phyloP scores from a whole-genome alignment of 345 rosid genomes.

The Adansonia digitata region DNA sequence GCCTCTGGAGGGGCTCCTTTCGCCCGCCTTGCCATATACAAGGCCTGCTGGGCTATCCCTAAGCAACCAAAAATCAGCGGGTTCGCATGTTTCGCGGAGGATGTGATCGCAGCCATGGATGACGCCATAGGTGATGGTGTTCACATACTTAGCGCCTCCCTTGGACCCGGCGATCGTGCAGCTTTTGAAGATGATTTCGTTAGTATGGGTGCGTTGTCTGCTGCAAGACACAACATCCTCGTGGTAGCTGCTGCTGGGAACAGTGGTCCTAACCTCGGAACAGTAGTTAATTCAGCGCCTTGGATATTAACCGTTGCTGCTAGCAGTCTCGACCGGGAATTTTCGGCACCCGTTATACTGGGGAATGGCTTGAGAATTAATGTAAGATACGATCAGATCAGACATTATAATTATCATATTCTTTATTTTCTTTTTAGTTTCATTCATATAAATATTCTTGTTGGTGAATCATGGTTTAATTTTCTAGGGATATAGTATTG shows the following conservation, averaged over 20 bases:
- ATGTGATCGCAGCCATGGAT: constrained; percentile 77
- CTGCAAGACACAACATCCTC: constrained; percentile 48
- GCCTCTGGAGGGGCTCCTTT: constrained; percentile 76
- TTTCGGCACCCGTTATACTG: constrained; percentile 38
- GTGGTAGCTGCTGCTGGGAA: constrained; percentile 70
- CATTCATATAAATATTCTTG: background rate
- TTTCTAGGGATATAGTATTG: constrained; percentile 52
- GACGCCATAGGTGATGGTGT: constrained; percentile 82
- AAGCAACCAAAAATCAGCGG: too few species aligned
- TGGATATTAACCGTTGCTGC: constrained; percentile 84
- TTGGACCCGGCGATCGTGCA: constrained; percentile 18
- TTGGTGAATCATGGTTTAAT: background rate
- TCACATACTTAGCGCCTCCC: constrained; percentile 62
- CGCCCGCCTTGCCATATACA: constrained; percentile 72
- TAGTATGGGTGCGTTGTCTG: constrained; percentile 66
- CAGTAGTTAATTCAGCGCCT: constrained; percentile 62
- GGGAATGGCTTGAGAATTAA: constrained; percentile 55
- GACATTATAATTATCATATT: background rate
- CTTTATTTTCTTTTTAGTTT: background rate
- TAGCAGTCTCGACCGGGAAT: constrained; percentile 61
- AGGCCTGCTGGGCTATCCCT: constrained; percentile 81
- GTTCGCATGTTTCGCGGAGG: constrained; percentile 49
- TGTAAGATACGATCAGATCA: constrained; percentile 24
- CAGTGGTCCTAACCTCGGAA: constrained; percentile 50
- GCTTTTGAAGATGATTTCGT: constrained; percentile 37